Percentiles rank a stretch among this genome's conserved stretches.
These are phyloP conservation scores for Trichosporon coremiiforme DNA, from an alignment of 1,284 basidiomycete species.

Conservation along the genomic window DNA sequence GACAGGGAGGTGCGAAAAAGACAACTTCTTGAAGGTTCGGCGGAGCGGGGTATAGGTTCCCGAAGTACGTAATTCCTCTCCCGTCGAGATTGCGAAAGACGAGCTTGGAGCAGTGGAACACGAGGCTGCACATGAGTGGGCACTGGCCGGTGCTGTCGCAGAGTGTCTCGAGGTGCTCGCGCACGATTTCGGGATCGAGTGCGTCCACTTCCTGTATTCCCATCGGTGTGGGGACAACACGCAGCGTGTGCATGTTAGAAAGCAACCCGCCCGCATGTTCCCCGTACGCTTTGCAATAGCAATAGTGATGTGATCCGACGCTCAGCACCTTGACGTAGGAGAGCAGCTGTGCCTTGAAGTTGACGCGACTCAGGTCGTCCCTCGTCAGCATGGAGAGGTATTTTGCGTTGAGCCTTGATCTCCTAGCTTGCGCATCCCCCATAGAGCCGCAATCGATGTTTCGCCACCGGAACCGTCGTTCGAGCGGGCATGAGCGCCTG, in stretches of 20 bases:
- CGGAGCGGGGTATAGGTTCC: not conserved
- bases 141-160: slow-evolving; percentile 6
- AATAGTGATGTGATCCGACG: slow-evolving; percentile 6
- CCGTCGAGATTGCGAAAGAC: slow-evolving; percentile 12
- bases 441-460: not conserved
- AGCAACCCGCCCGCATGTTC: not conserved
- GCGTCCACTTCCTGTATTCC: not conserved
- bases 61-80: not conserved
- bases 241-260: not conserved
- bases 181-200: not conserved
- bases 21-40: not conserved
- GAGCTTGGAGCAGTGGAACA: not conserved
- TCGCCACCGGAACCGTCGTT: not conserved
- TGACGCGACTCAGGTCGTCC: not conserved
- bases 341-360: slow-evolving; percentile 19
- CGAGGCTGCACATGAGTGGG: not conserved
- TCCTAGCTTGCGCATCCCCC: not conserved
- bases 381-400: not conserved
- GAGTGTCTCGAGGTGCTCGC: not conserved
- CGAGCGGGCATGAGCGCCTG: not conserved
- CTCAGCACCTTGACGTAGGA: slow-evolving; percentile 9
- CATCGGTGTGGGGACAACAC: not conserved
- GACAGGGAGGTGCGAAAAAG: not conserved
- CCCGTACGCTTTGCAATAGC: slow-evolving; percentile 10
- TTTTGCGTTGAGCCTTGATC: not conserved